A percentile compares a stretch with the other conserved stretches of the same genome.
phyloP scores from a whole-genome alignment of 2,329 filamentous ascomycete genomes.

The Aplosporella prunicola region DNA sequence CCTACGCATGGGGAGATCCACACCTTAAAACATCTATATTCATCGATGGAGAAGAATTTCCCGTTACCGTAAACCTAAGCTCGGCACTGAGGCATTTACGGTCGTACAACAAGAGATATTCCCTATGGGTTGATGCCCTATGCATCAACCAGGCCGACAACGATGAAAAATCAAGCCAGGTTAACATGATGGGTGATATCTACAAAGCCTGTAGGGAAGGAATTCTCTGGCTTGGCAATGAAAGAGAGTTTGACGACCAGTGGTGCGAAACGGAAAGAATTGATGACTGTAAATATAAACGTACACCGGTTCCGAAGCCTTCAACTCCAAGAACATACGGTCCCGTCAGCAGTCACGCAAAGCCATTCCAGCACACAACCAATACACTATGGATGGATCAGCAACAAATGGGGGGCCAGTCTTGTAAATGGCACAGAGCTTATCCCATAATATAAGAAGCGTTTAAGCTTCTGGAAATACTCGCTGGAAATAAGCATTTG shows the following conservation, averaged over 20 bases:
- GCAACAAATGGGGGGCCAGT: neutral
- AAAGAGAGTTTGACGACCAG: neutral
- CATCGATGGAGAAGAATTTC: neutral
- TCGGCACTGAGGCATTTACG: neutral
- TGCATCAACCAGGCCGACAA: neutral
- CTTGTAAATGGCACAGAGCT: neutral
- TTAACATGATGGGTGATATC: slow-evolving; percentile 1
- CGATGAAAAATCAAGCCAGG: neutral
- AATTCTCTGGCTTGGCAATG: neutral
- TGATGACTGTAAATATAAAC: neutral
- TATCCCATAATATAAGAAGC: neutral
- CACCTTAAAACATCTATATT: neutral
- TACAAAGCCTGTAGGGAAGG: neutral
- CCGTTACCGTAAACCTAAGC: neutral
- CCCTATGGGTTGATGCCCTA: neutral
- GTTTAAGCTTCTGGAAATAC: neutral
- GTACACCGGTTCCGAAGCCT: too few species aligned
- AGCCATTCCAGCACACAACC: too few species aligned
- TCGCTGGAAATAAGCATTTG: neutral
- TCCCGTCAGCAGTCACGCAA: too few species aligned
- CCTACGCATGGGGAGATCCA: slow-evolving; percentile 11
- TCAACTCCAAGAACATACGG: too few species aligned
- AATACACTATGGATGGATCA: neutral
- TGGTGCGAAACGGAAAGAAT: neutral
- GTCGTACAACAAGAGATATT: neutral